Evolutionary conservation across 2,329 filamentous ascomycete genomes (phyloP), one percentile per base, ranked within the genome.

Genomic region (Aureobasidium vineae): DNA sequence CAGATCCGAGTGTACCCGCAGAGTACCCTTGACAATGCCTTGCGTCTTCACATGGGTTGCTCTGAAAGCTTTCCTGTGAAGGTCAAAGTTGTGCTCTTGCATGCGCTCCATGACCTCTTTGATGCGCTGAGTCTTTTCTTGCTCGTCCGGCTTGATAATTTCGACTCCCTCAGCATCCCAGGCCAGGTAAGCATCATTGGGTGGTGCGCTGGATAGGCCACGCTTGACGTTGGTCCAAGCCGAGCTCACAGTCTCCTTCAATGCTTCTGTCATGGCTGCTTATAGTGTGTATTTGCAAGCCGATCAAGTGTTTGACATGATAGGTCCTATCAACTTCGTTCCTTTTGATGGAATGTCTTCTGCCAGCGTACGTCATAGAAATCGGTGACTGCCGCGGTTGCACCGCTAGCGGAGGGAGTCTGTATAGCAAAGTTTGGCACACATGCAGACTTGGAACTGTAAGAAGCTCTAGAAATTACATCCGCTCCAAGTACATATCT

Each of bases 11-110:
- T 67, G 45, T 38, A 73, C 67, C 38, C 68, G 69, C 16, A 72
- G 59, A 13, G 68, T 68, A 65, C 70, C 69, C 64, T 71, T 72
- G n/a, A 71, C 70, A 19, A 72, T 66, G 2, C 63, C 70, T 43
- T 72, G 70, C 3, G 69, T 69, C 59, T 71, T 72, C 40, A 70
- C 69, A 57, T 70, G 70, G 3, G 70, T 70, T 26, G 67, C 70
- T 36, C 67, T 53, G 50, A 72, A 66, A 3, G 63, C 67, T 38
- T 70, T 69, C 15, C 70, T 68, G 54, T 72, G 70, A 13, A 67
- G 67, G 31, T 66, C 56, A 52, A 71, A 70, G 63, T 70, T 71
- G 56, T 66, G 66, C 57, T 70, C 56, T 36, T 69, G 70, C 38
- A 71, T 66, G 28, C 65, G 54, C 49, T 68, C 69, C 38, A 70